phyloP scores from a whole-genome alignment of 2,329 filamentous ascomycete species.

The Coniochaeta hoffmannii region DNA sequence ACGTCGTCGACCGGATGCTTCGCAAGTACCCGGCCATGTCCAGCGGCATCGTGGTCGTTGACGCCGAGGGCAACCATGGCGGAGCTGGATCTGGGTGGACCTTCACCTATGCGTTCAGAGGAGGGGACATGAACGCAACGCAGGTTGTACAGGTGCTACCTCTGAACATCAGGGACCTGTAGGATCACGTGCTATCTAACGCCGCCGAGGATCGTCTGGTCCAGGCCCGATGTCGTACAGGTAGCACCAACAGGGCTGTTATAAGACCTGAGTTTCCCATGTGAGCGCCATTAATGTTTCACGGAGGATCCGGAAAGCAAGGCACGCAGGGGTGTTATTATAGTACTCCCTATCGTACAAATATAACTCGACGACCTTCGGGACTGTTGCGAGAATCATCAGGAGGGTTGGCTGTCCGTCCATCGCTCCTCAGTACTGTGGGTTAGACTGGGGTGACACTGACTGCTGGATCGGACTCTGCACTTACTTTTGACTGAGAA shows the following conservation, averaged over 20 bases:
- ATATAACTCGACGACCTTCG: too few species aligned
- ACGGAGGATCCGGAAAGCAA: too few species aligned
- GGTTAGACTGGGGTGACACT: too few species aligned
- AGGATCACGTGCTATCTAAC: background rate
- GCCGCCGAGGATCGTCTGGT: conserved; percentile 13
- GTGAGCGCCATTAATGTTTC: too few species aligned
- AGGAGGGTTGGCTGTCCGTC: too few species aligned
- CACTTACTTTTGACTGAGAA: background rate
- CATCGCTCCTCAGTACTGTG: too few species aligned
- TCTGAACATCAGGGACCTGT: conserved; percentile 7
- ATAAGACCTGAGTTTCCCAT: background rate
- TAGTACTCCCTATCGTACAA: too few species aligned
- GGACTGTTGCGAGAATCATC: too few species aligned
- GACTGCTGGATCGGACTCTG: too few species aligned
- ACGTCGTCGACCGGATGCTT: conserved; percentile 42
- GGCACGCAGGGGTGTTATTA: background rate
- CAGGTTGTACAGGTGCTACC: conserved; percentile 35
- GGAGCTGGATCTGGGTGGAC: conserved; percentile 46
- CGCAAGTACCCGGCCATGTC: conserved; percentile 35
- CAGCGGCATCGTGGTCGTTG: conserved; percentile 44
- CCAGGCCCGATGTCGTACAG: background rate
- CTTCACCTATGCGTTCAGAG: conserved; percentile 45
- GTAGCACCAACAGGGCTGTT: background rate
- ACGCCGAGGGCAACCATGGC: conserved; percentile 39
- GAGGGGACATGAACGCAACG: conserved; percentile 36